Percentiles rank a stretch among this genome's conserved stretches.
phyloP scores from a whole-genome alignment of 2,329 filamentous ascomycete species.

The Samsoniella hepiali region DNA sequence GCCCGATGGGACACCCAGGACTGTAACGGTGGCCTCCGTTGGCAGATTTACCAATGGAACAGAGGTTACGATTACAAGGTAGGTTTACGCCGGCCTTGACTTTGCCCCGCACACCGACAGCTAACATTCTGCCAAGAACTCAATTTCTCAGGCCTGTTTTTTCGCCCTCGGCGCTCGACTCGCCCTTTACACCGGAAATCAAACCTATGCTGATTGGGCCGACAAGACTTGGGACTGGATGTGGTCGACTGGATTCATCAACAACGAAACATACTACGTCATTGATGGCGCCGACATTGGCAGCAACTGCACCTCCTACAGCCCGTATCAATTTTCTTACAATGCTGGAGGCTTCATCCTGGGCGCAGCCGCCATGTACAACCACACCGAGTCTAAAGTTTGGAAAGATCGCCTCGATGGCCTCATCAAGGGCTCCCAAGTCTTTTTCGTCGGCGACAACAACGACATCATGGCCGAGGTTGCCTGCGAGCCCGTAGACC shows the following conservation, averaged over 20 bases:
- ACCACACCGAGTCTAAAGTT: conserved; percentile 48
- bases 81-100: background rate
- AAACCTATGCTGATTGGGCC: conserved; percentile 76
- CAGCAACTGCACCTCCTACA: conserved; percentile 55
- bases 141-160: conserved; percentile 61
- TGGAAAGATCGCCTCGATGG: conserved; percentile 60
- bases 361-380: conserved; percentile 67
- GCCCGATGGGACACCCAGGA: conserved; percentile 65
- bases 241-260: conserved; percentile 53
- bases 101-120: background rate
- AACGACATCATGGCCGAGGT: conserved; percentile 61
- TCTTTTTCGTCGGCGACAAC: conserved; percentile 54
- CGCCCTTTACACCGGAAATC: conserved; percentile 72
- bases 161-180: conserved; percentile 64
- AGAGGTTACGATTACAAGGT: conserved; percentile 71
- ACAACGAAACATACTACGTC: conserved; percentile 52
- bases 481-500: conserved; percentile 59
- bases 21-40: conserved; percentile 74
- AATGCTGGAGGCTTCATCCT: conserved; percentile 65
- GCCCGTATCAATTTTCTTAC: conserved; percentile 65
- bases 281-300: conserved; percentile 60
- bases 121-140: conserved; percentile 41
- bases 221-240: conserved; percentile 71
- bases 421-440: conserved; percentile 49
- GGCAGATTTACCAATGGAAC: conserved; percentile 85